Evolutionary conservation across 306 rosid species (phyloP).

Genomic region (Canavalia gladiata): DNA sequence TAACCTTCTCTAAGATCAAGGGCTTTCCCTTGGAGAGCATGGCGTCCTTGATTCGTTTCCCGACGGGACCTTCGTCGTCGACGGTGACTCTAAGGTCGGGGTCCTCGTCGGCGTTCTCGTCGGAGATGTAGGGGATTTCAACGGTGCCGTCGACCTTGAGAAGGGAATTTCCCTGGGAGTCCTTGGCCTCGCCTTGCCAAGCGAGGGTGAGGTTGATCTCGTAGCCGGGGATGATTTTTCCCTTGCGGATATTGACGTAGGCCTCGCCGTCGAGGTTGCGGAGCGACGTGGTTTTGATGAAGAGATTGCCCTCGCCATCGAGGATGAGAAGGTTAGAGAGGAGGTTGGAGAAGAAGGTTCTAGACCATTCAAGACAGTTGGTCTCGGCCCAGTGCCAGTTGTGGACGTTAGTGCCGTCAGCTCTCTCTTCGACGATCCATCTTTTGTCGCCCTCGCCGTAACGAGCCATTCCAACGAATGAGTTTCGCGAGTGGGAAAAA

Average conservation of each 20-base stretch:
- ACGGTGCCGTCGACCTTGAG: constrained; percentile 81
- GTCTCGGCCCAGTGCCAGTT: constrained; percentile 99
- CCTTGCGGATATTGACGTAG: constrained; percentile 89
- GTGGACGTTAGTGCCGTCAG: constrained; percentile 96
- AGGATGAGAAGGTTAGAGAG: constrained; percentile 71
- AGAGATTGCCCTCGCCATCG: constrained; percentile 73
- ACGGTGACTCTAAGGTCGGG: constrained; percentile 82
- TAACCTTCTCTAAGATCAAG: constrained; percentile 80
- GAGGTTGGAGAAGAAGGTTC: constrained; percentile 66
- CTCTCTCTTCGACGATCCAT: constrained; percentile 94
- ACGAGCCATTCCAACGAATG: not conserved
- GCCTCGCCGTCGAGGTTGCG: constrained; percentile 87
- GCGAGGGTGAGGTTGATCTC: constrained; percentile 71
- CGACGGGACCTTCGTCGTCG: constrained; percentile 82
- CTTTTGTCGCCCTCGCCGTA: constrained; percentile 97
- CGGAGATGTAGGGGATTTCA: constrained; percentile 89
- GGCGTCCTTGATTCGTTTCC: constrained; percentile 83
- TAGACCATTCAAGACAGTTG: constrained; percentile 90
- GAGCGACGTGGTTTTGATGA: constrained; percentile 63
- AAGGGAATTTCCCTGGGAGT: constrained; percentile 62
- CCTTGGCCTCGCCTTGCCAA: constrained; percentile 93
- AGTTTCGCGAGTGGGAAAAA: no score
- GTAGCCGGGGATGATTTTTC: constrained; percentile 92
- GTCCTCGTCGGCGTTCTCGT: constrained; percentile 96
- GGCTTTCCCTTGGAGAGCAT: constrained; percentile 79